Base-by-base conservation (phyloP, 805 yeast genomes). In the Jamesozyma hellenica region DNA sequence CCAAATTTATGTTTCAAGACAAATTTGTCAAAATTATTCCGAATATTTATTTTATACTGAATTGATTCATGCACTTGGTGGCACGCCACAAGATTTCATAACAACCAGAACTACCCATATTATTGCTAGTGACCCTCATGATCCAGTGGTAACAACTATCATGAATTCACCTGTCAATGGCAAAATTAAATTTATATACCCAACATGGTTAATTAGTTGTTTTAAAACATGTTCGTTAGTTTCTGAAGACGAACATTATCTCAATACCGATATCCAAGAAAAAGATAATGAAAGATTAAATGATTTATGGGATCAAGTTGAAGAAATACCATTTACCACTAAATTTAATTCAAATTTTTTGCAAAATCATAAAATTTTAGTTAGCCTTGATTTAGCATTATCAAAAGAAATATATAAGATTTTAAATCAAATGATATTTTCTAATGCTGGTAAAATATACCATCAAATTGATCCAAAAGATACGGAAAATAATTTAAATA, bases 141-240 rank as follows among this genome's bases (percentile, higher is more conserved):
- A 76, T 39, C 76, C 76, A 42, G 72, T 79, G 35, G 67, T 75
- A 29, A 66, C 73, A 19, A 85, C 83, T 1, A 64, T 67, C 3
- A 61, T 70, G 35, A 51, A 63, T 25, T 58, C 60, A 18, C 63
- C 62, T 1, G 35, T 40, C 17, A 56, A 56, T 4, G 57, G 65
- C 28, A 56, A 65, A 28, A 77, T 82, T 28, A 67, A 71, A 36
- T 69, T 79, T 13, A 92, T 88, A 3, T 65, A 71, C 3, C 94
- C 95, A 0, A 74, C 76, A 16, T 90, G 95, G 96, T 60, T 88
- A 12, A 78, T 79, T 38, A 82, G 74, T 42, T 80, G 88, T 52
- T 64, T 83, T 44, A 74, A 71, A 39, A 54, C 68, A 29, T 67
- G 76, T 21, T 56, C 66, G 34, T 67, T 61, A 37, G 56, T 81